Evolutionary conservation across 805 yeast genomes (phyloP).

Genomic region (Saccharomycopsis fibuligera): DNA sequence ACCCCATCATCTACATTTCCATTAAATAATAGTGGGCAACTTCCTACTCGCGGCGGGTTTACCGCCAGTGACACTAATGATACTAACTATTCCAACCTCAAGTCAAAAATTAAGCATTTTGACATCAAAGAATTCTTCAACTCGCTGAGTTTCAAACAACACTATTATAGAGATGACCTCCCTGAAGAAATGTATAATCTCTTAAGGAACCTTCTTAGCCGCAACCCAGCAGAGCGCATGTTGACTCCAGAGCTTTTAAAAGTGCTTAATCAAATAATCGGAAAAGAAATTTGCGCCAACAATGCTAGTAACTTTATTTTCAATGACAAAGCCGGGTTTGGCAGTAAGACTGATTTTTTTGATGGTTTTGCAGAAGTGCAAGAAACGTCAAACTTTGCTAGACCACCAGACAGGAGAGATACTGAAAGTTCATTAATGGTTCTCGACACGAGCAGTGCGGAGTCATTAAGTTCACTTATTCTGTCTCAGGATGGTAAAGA

Average conservation of each 20-base stretch:
- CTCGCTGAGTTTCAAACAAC: constrained; percentile 22
- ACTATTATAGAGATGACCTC: constrained; percentile 26
- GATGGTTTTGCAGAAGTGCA: too few species aligned
- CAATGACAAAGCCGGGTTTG: too few species aligned
- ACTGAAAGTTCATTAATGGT: too few species aligned
- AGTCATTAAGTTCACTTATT: too few species aligned
- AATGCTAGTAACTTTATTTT: too few species aligned
- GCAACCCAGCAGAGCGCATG: constrained; percentile 36
- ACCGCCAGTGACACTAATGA: constrained; percentile 23
- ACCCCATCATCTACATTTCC: constrained; percentile 22
- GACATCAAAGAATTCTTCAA: constrained; percentile 21
- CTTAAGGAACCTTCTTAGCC: constrained; percentile 34
- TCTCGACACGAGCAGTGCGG: too few species aligned
- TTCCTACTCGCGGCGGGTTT: too few species aligned
- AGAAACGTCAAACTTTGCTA: too few species aligned
- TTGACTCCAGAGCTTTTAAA: constrained; percentile 11
- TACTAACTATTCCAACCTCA: constrained; percentile 29
- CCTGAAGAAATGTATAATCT: constrained; percentile 31
- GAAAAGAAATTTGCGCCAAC: neutral
- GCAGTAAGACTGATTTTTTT: too few species aligned
- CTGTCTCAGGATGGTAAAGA: too few species aligned
- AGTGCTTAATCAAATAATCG: neutral
- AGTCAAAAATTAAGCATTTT: constrained; percentile 30
- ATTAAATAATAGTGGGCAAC: neutral
- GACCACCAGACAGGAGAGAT: too few species aligned